phyloP scores from a whole-genome alignment of 148 eudicot species.

The Rhododendron kiyosumense region DNA sequence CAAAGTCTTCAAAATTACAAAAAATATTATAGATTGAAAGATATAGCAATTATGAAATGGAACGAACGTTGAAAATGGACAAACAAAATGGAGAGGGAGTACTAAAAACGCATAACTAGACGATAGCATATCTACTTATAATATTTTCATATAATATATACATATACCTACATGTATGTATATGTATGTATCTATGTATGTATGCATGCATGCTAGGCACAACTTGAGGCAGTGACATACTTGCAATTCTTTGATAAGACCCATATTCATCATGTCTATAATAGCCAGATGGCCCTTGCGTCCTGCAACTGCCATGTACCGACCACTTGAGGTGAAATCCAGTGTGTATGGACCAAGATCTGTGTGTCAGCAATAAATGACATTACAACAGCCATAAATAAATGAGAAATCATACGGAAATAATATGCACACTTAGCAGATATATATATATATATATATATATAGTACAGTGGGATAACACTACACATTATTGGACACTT shows the following conservation, averaged over 20 bases:
- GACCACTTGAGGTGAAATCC: constrained; percentile 80
- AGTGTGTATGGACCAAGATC: constrained; percentile 88
- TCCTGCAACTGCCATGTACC: constrained; percentile 84
- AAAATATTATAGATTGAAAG: too few species aligned
- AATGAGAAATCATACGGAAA: not conserved
- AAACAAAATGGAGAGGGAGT: too few species aligned
- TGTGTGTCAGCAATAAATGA: constrained; percentile 20
- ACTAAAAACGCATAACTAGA: too few species aligned
- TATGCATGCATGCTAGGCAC: not conserved
- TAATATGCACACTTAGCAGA: not conserved
- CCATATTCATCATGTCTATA: constrained; percentile 63
- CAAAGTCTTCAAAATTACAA: too few species aligned
- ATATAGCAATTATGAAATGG: too few species aligned
- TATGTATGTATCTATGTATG: not conserved
- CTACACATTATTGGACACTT: too few species aligned
- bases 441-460: too few species aligned
- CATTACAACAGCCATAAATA: not conserved
- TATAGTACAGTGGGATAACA: too few species aligned
- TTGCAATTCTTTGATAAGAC: constrained; percentile 69
- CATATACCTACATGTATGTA: too few species aligned
- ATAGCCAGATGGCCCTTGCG: constrained; percentile 83
- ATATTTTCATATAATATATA: too few species aligned
- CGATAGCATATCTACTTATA: not conserved
- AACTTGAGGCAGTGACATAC: constrained; percentile 24
- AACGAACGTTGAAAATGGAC: too few species aligned